Conservation (phyloP, 2,329 filamentous ascomycete genomes). For the Sporothrix phasma region DNA sequence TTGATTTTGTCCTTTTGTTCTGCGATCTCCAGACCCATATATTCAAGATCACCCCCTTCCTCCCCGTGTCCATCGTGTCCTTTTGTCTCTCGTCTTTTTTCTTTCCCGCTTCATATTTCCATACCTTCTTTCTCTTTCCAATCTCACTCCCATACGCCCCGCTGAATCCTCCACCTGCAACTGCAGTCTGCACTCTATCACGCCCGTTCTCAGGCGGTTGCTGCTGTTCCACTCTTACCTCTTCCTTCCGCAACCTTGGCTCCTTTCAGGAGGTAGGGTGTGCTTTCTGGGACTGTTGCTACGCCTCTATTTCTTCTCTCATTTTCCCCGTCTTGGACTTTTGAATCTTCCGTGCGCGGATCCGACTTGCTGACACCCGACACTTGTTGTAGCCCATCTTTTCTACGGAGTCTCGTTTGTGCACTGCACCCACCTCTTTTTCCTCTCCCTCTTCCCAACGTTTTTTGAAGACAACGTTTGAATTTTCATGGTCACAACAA, state of each 20-base stretch:
- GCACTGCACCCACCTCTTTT: too few species aligned
- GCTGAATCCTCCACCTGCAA: not conserved
- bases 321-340: not conserved
- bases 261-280: not conserved
- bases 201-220: not conserved
- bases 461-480: not conserved
- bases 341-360: not conserved
- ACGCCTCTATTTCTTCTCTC: not conserved
- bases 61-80: not conserved
- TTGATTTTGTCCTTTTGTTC: not conserved
- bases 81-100: not conserved
- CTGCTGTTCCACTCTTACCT: slow-evolving; percentile 1
- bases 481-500: not conserved
- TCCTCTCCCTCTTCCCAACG: not conserved
- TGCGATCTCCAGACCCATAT: not conserved
- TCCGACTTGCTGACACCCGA: not conserved
- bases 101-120: not conserved
- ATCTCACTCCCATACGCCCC: not conserved
- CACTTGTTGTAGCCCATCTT: not conserved
- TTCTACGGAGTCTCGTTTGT: not conserved
- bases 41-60: not conserved
- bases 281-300: not conserved
- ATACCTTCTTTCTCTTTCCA: not conserved
- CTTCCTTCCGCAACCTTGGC: not conserved
- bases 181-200: not conserved